Evolutionary conservation across 2,329 filamentous ascomycete species (phyloP).

Genomic region (Leptographium flavum): DNA sequence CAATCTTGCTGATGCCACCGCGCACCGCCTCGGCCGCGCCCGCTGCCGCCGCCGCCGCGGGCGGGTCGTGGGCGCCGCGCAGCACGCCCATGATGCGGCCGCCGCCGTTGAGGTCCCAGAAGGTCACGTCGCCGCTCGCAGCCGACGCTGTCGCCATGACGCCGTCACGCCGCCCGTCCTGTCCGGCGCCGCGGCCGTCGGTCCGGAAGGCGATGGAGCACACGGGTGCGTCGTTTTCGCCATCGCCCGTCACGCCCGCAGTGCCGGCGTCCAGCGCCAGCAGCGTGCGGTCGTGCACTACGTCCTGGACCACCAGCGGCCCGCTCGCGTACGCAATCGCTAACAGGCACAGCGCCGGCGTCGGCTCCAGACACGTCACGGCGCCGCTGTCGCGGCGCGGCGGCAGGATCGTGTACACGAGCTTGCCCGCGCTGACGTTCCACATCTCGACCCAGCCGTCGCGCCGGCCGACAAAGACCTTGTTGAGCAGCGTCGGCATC

Average conservation of each 20-base stretch:
- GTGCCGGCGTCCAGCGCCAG: conserved; percentile 54
- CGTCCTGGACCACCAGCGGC: conserved; percentile 64
- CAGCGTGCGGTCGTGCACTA: conserved; percentile 61
- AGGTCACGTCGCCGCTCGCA: conserved; percentile 72
- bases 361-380: conserved; percentile 77
- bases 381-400: conserved; percentile 57
- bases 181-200: conserved; percentile 75
- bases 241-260: conserved; percentile 12
- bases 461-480: conserved; percentile 74
- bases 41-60: conserved; percentile 16
- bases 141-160: conserved; percentile 86
- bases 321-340: conserved; percentile 80
- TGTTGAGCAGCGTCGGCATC: conserved; percentile 93
- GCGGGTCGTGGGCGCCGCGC: conserved; percentile 74
- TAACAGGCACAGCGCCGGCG: conserved; percentile 70
- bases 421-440: conserved; percentile 85
- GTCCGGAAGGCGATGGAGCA: conserved; percentile 82
- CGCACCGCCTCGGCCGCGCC: conserved; percentile 42
- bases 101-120: conserved; percentile 90
- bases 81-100: conserved; percentile 77
- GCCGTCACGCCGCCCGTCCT: conserved; percentile 71
- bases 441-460: conserved; percentile 93
- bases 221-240: conserved; percentile 43
- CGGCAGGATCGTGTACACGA: conserved; percentile 80
- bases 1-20: conserved; percentile 72